These are phyloP conservation scores for Plasmodium billcollinsi DNA, from an alignment of 169 alveolate species.

Conservation along the genomic window DNA sequence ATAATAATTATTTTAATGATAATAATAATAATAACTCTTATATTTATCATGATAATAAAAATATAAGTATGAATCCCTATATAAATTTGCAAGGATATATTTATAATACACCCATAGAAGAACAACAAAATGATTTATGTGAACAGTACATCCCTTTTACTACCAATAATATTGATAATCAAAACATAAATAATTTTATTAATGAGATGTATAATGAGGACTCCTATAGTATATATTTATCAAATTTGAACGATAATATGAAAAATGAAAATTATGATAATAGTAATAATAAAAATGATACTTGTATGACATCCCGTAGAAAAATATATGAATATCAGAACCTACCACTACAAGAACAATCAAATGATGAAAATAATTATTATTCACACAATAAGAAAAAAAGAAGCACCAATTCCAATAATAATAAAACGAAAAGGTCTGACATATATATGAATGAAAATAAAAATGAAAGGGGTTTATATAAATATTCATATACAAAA, in stretches of 20 bases:
- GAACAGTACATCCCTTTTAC: no score
- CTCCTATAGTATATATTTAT: no score
- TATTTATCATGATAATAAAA: not conserved
- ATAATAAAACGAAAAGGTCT: no score
- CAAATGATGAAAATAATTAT: not conserved
- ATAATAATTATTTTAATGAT: not conserved
- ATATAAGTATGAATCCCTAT: not conserved
- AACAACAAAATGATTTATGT: no score
- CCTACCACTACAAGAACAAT: no score
- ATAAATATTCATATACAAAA: slow-evolving; percentile 6
- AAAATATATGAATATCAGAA: not conserved
- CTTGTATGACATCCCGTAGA: not conserved
- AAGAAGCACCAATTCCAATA: no score
- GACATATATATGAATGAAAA: no score
- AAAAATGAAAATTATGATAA: not conserved
- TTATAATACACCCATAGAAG: no score
- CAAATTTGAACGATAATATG: not conserved
- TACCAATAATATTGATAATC: no score
- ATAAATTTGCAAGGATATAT: no score
- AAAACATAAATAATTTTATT: no score
- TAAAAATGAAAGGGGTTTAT: slow-evolving; percentile 4
- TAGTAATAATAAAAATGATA: not conserved
- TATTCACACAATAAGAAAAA: not conserved
- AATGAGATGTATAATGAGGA: no score
- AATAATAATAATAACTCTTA: not conserved